Evolutionary conservation across 73 alveolate species (phyloP).

Genomic region (Paramecium primaurelia): DNA sequence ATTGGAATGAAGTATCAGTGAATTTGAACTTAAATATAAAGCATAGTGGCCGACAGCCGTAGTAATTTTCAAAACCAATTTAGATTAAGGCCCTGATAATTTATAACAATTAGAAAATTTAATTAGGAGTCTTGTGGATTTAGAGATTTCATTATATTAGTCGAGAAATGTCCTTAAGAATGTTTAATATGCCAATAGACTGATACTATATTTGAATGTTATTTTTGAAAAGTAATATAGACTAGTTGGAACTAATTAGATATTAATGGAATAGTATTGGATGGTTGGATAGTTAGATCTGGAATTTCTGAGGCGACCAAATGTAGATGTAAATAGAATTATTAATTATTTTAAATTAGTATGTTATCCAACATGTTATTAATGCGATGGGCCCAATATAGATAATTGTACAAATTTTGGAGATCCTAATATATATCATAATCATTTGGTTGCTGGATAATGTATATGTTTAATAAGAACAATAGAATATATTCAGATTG

Average conservation of each 20-base stretch:
- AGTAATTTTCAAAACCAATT: not conserved
- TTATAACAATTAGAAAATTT: not conserved
- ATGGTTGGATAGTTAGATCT: not conserved
- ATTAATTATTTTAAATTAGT: not conserved
- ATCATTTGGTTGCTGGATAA: not conserved
- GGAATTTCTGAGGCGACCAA: not conserved
- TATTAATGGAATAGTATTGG: not conserved
- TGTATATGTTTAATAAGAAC: not conserved
- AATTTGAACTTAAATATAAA: not conserved
- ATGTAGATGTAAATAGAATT: not conserved
- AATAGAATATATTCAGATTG: not conserved
- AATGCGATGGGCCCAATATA: not conserved
- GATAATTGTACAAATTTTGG: not conserved
- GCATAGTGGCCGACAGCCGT: not conserved
- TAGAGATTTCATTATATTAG: not conserved
- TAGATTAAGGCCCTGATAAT: not conserved
- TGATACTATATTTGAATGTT: not conserved
- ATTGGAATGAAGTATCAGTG: no score
- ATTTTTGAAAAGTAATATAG: not conserved
- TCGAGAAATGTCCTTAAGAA: not conserved
- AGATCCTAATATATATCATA: not conserved
- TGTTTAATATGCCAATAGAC: not conserved
- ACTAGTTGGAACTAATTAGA: not conserved
- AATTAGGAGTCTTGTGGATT: constrained; percentile 41
- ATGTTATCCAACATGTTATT: not conserved